phyloP scores from a whole-genome alignment of 768 basidiomycete species.

The Lactarius vividus region DNA sequence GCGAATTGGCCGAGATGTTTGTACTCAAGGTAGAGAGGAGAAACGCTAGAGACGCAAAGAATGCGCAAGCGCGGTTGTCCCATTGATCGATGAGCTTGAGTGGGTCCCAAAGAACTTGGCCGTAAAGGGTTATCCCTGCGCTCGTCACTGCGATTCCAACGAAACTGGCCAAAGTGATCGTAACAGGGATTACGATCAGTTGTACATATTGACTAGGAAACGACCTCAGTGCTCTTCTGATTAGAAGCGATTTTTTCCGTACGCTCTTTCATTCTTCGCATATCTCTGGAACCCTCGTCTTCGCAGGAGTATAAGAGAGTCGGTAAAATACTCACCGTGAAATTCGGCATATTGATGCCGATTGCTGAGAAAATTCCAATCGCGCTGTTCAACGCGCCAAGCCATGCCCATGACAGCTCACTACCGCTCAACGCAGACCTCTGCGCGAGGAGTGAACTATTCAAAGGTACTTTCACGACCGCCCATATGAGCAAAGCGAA shows the following conservation, averaged over 20 bases:
- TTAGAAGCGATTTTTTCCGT: constrained; percentile 26
- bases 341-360: constrained; percentile 81
- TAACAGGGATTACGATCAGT: constrained; percentile 68
- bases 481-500: constrained; percentile 36
- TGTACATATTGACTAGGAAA: constrained; percentile 65
- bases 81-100: constrained; percentile 71
- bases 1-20: constrained; percentile 73
- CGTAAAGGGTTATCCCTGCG: constrained; percentile 71
- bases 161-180: constrained; percentile 76
- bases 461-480: constrained; percentile 60
- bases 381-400: constrained; percentile 71
- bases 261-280: constrained; percentile 64
- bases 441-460: constrained; percentile 53
- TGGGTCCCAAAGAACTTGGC: constrained; percentile 68
- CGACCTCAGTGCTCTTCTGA: neutral
- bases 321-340: constrained; percentile 46
- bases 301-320: neutral
- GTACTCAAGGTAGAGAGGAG: constrained; percentile 66
- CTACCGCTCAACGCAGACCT: constrained; percentile 51
- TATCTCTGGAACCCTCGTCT: constrained; percentile 52
- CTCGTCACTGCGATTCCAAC: constrained; percentile 80
- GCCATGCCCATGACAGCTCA: constrained; percentile 69
- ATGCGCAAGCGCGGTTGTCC: constrained; percentile 82
- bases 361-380: constrained; percentile 72
- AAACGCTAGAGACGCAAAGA: constrained; percentile 78